Conservation (phyloP, 495 filamentous ascomycete genomes). For the Staphylotrichum tortipilum region DNA sequence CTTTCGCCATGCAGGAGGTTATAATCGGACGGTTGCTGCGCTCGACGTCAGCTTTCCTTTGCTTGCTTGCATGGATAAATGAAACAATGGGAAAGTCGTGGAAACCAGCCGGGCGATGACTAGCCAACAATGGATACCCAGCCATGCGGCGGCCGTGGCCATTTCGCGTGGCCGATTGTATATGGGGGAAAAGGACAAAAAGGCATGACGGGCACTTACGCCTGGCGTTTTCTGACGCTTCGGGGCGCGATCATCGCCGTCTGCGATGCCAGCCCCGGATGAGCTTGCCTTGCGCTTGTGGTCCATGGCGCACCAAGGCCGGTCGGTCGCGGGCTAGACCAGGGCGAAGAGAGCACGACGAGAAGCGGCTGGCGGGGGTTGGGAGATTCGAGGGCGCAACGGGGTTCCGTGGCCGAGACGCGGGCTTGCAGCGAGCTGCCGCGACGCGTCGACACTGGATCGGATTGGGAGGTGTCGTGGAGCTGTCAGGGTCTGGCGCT, state of each 20-base stretch:
- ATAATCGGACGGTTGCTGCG: conserved; percentile 22
- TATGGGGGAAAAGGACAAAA: not conserved
- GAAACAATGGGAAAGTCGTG: too few species aligned
- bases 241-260: conserved; percentile 47
- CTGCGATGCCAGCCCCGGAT: conserved; percentile 27
- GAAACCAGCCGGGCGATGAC: too few species aligned
- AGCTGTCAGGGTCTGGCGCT: too few species aligned
- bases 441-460: conserved; percentile 18
- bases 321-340: not conserved
- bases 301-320: conserved; percentile 42
- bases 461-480: too few species aligned
- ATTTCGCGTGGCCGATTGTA: too few species aligned
- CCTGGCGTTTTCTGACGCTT: conserved; percentile 49
- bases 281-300: conserved; percentile 57
- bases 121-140: too few species aligned
- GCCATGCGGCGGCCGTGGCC: too few species aligned
- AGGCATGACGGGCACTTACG: too few species aligned
- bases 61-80: not conserved
- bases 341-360: conserved; percentile 2
- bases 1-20: conserved; percentile 45
- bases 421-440: conserved; percentile 14
- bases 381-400: not conserved
- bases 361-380: not conserved
- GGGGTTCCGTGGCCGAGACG: conserved; percentile 8
- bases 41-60: conserved; percentile 12